Percentiles rank a stretch among this genome's conserved stretches.
phyloP scores from a whole-genome alignment of 495 filamentous ascomycete genomes.

The Saxispiralis lemnorum region DNA sequence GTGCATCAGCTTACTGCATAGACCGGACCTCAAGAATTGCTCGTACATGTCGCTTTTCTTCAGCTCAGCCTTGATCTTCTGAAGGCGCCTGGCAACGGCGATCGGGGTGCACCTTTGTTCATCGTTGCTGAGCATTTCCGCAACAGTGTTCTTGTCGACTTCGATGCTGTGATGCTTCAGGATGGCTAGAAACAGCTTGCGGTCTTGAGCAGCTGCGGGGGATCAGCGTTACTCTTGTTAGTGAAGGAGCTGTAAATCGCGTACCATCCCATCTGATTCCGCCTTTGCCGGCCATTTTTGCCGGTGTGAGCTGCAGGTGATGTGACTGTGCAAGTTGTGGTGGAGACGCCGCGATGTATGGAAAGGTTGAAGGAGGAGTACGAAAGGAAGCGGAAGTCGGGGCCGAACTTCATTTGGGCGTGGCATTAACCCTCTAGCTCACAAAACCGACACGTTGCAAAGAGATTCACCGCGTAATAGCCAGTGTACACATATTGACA shows the following conservation, averaged over 20 bases:
- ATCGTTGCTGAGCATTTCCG: slow-evolving; percentile 4
- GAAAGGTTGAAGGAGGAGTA: background rate
- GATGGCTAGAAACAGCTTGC: slow-evolving; percentile 12
- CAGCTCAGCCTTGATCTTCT: slow-evolving; percentile 4
- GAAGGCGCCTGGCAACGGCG: slow-evolving; percentile 3
- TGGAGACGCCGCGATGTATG: background rate
- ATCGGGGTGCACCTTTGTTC: background rate
- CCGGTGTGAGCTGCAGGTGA: background rate
- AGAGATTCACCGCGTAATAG: too few relatives aligned
- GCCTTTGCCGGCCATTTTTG: background rate
- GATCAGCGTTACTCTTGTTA: background rate
- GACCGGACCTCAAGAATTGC: too few relatives aligned
- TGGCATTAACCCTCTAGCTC: too few relatives aligned
- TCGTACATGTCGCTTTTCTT: background rate
- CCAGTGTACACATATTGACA: too few relatives aligned
- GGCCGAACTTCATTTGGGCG: too few relatives aligned
- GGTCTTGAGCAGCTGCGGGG: slow-evolving; percentile 3
- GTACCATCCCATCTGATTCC: slow-evolving; percentile 3
- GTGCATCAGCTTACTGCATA: background rate
- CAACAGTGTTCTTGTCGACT: slow-evolving; percentile 5
- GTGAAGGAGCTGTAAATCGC: background rate
- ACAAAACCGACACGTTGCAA: too few relatives aligned
- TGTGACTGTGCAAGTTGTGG: background rate
- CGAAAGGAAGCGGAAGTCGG: background rate
- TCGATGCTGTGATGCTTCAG: slow-evolving; percentile 7